These are phyloP conservation scores for Helicocarpus griseus DNA, from an alignment of 2,329 filamentous ascomycete genomes.

Conservation along the genomic window DNA sequence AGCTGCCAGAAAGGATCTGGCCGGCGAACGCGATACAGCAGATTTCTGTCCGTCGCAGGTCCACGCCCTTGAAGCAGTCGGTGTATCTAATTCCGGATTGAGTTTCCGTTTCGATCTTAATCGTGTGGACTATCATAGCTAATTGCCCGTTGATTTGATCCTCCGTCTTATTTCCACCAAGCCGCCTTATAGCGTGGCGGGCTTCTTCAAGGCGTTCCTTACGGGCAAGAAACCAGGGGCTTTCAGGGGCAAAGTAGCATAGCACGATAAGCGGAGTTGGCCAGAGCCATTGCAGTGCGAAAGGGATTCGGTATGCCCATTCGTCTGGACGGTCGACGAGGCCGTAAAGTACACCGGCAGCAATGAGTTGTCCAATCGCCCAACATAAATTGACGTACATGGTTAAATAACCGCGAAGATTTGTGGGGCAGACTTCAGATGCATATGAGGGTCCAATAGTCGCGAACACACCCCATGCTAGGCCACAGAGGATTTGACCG, in stretches of 20 bases:
- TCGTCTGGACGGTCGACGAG: slow-evolving; percentile 38
- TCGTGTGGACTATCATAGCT: slow-evolving; percentile 49
- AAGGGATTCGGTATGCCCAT: slow-evolving; percentile 45
- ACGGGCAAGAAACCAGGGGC: slow-evolving; percentile 43
- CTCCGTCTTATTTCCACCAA: not conserved
- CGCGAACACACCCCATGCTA: slow-evolving; percentile 44
- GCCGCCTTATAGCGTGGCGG: slow-evolving; percentile 26
- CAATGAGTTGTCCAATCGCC: slow-evolving; percentile 42
- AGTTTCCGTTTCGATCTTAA: slow-evolving; percentile 25
- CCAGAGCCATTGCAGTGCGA: slow-evolving; percentile 46
- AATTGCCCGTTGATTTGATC: not conserved
- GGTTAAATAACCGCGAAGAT: slow-evolving; percentile 35
- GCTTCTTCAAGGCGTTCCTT: slow-evolving; percentile 37
- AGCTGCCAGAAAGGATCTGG: slow-evolving; percentile 22
- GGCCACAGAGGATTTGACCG: slow-evolving; percentile 42
- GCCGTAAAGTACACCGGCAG: slow-evolving; percentile 40
- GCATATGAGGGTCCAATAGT: slow-evolving; percentile 39
- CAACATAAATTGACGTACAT: slow-evolving; percentile 40
- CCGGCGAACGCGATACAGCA: slow-evolving; percentile 26
- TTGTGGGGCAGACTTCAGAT: slow-evolving; percentile 37
- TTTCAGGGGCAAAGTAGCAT: slow-evolving; percentile 40
- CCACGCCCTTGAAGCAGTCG: slow-evolving; percentile 23
- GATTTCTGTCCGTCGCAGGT: slow-evolving; percentile 33
- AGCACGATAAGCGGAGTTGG: slow-evolving; percentile 40
- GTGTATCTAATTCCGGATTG: slow-evolving; percentile 16